phyloP scores from a whole-genome alignment of 495 filamentous ascomycete species.

The Daldinia vernicosa region DNA sequence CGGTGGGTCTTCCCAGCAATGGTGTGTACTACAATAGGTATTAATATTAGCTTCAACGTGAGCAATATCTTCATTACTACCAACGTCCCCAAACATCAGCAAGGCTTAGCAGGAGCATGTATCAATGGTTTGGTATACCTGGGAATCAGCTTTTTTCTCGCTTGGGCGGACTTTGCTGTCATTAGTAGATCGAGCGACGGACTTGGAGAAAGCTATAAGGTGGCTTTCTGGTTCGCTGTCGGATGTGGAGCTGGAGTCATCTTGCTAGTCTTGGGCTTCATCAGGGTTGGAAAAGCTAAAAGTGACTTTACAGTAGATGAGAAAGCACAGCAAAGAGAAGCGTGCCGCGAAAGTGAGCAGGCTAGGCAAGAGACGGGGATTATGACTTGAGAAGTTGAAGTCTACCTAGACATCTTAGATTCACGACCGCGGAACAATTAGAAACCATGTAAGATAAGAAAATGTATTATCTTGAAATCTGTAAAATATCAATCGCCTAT shows the following conservation, averaged over 20 bases:
- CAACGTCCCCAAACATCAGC: slow-evolving; percentile 65
- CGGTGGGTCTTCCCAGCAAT: slow-evolving; percentile 75
- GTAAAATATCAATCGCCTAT: not conserved
- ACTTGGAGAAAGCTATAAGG: not conserved
- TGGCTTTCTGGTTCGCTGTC: not conserved
- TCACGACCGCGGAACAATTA: not conserved
- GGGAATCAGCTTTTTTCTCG: not conserved
- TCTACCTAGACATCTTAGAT: not conserved
- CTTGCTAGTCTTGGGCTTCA: not conserved
- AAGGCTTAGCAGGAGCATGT: slow-evolving; percentile 54
- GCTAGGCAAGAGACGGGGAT: not conserved
- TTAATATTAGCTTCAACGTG: slow-evolving; percentile 78
- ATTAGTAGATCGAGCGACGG: not conserved
- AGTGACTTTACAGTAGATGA: not conserved
- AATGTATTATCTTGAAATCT: too few species aligned
- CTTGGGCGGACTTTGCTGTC: not conserved
- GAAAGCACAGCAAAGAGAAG: not conserved
- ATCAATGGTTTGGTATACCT: not conserved
- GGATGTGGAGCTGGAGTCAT: not conserved
- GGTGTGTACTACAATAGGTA: slow-evolving; percentile 74
- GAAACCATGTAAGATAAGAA: too few species aligned
- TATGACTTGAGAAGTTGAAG: not conserved
- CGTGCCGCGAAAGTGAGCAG: not conserved
- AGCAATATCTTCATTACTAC: slow-evolving; percentile 78
- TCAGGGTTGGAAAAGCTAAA: not conserved